These are phyloP conservation scores for Cyberlindnera sargentensis DNA, from an alignment of 805 yeast species.

Conservation along the genomic window DNA sequence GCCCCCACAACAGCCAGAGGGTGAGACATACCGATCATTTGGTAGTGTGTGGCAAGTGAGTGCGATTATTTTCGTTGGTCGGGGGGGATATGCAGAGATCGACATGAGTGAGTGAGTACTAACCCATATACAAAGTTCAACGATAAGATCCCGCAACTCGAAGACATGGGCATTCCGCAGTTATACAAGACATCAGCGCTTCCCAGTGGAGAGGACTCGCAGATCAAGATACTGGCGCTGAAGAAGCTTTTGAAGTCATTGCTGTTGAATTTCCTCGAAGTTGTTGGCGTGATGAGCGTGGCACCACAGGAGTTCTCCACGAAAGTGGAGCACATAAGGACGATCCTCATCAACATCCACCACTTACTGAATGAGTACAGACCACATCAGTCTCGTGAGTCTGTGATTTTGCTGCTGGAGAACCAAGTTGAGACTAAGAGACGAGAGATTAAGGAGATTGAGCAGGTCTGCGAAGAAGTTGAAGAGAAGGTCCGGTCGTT, in stretches of 20 bases:
- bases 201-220: conserved; percentile 31
- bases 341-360: conserved; percentile 81
- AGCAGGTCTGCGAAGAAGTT: conserved; percentile 34
- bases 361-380: conserved; percentile 88
- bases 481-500: conserved; percentile 29
- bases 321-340: conserved; percentile 73
- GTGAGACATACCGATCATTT: conserved; percentile 70
- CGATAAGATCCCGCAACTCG: conserved; percentile 70
- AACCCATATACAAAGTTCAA: conserved; percentile 19
- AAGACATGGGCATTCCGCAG: conserved; percentile 72
- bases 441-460: conserved; percentile 40
- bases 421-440: conserved; percentile 63
- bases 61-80: background rate
- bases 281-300: conserved; percentile 68
- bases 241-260: conserved; percentile 75
- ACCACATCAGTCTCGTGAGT: conserved; percentile 92
- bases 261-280: conserved; percentile 71
- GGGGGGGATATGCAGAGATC: background rate
- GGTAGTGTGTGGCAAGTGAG: conserved; percentile 69
- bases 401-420: conserved; percentile 65
- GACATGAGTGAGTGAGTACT: too few species aligned
- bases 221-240: conserved; percentile 57
- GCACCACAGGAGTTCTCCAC: conserved; percentile 58
- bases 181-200: conserved; percentile 38
- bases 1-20: conserved; percentile 61